These are phyloP conservation scores for Fusarium acutatum DNA, from an alignment of 2,329 filamentous ascomycete genomes.

Conservation along the genomic window DNA sequence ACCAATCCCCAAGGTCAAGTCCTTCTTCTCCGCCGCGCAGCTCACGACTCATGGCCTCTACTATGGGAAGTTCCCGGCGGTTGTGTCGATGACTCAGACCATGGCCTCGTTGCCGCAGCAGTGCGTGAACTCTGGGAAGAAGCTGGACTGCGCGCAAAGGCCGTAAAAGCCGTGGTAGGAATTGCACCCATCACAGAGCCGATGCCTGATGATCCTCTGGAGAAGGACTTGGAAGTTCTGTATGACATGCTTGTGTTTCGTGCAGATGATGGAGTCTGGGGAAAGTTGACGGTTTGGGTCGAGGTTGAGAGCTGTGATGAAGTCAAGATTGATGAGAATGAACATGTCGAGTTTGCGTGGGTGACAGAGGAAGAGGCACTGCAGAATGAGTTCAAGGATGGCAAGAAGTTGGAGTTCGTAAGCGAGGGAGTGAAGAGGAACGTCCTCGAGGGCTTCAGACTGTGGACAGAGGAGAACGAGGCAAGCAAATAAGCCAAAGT, in stretches of 20 bases:
- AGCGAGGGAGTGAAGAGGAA: conserved; percentile 44
- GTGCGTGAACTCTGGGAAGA: conserved; percentile 60
- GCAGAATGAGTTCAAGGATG: conserved; percentile 36
- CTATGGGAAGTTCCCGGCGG: conserved; percentile 41
- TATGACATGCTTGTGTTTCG: conserved; percentile 37
- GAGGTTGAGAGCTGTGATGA: conserved; percentile 38
- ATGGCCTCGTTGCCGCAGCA: conserved; percentile 34
- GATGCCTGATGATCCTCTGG: conserved; percentile 10
- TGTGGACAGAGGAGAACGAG: conserved; percentile 28
- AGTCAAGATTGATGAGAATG: conserved; percentile 47
- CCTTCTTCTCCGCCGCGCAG: conserved; percentile 39
- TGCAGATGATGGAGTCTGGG: conserved; percentile 41
- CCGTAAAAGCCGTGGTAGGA: conserved; percentile 38
- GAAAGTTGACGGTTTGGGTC: conserved; percentile 42
- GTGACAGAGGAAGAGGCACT: conserved; percentile 48
- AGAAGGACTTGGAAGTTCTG: conserved; percentile 34
- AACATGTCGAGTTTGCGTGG: conserved; percentile 52
- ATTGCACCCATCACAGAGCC: neutral
- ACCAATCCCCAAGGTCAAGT: conserved; percentile 28
- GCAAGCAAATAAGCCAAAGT: neutral
- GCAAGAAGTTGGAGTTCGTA: conserved; percentile 44
- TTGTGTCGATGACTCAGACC: conserved; percentile 33
- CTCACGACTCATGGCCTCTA: conserved; percentile 41
- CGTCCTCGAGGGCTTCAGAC: conserved; percentile 47
- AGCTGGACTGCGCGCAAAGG: conserved; percentile 47